Base-by-base conservation (phyloP, 768 basidiomycete genomes). In the Psilocybe sp. region DNA sequence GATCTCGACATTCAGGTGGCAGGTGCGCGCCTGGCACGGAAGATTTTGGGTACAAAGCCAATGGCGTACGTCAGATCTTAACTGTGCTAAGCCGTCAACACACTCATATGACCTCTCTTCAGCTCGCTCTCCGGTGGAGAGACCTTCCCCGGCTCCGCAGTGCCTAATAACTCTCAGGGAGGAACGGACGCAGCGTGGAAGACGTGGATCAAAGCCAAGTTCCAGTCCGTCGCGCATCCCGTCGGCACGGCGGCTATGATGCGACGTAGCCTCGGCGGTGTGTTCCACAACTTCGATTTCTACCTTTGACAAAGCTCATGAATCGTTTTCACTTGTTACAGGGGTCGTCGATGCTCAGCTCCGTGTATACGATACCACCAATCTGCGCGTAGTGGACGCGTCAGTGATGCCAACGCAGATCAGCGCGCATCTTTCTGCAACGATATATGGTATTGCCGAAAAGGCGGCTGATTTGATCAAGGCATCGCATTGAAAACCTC, bases 391-490 rank as follows among this genome's bases (percentile, higher is more conserved):
- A 28, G 75, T 77, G 0, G 80, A 81, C 58, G 76, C 76, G 14
- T 76, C 73, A 33, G 58, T 79, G 6, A 60, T 79, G 52, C 79
- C 80, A 6, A 49, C 77, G 35, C 76, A 78, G 47, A 56, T 81
- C 39, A 74, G 74, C 50, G 76, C 75, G 3, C 75, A 78, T 52
- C 49, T 78, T 47, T 69, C 68, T 31, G 68, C 74, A 11, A 77
- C 79, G 48, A 59, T 79, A 33, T 81, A 78, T 55, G 78, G 75
- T 16, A 67, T 82, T n/a, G 78, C 78, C 6, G 79, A 80, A 64
- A 78, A 79, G 59, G 78, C 77, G 14, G 78, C 76, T 3, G 74
- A 76, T 51, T 55, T 80, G 35, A 79, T 79, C 60, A 76, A 76
- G 55, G 74, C 73, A 1, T 52, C 56, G 11, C 51, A 52, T 12